A percentile compares a stretch with the other conserved stretches of the same genome.
Conservation (phyloP, 306 rosid species). For the Hippophae tibetana region DNA sequence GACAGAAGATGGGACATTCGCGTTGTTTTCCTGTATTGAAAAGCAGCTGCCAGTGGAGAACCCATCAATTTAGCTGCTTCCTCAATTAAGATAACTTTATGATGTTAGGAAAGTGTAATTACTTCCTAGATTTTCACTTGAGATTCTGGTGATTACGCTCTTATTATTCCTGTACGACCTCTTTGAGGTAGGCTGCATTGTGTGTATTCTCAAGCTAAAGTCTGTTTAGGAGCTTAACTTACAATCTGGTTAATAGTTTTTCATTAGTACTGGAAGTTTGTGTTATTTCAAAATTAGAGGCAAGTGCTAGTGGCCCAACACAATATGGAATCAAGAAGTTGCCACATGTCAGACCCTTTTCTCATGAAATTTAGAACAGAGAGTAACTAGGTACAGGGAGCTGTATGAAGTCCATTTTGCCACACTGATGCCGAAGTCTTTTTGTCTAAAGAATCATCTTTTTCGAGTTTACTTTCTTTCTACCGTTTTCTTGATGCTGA, state of each 20-base stretch:
- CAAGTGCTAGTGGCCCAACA: constrained; percentile 19
- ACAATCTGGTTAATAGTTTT: constrained; percentile 11
- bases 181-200: not conserved
- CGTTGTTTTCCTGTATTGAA: constrained; percentile 17
- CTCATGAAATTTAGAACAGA: constrained; percentile 10
- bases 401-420: constrained; percentile 24
- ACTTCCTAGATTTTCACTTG: constrained; percentile 5
- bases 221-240: constrained; percentile 19
- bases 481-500: constrained; percentile 17
- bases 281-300: constrained; percentile 19
- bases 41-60: constrained; percentile 12
- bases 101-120: constrained; percentile 7
- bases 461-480: constrained; percentile 20
- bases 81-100: constrained; percentile 6
- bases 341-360: constrained; percentile 18
- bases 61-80: constrained; percentile 17
- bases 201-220: constrained; percentile 18
- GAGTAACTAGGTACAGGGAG: constrained; percentile 7
- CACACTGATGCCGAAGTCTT: constrained; percentile 28
- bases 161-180: not conserved
- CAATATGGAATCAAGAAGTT: constrained; percentile 27
- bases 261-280: constrained; percentile 14
- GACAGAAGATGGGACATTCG: constrained; percentile 7
- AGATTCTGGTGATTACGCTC: constrained; percentile 7
- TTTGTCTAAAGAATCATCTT: constrained; percentile 9